Conservation (phyloP, 176 grass and related monocot species). For the Carex parvula region DNA sequence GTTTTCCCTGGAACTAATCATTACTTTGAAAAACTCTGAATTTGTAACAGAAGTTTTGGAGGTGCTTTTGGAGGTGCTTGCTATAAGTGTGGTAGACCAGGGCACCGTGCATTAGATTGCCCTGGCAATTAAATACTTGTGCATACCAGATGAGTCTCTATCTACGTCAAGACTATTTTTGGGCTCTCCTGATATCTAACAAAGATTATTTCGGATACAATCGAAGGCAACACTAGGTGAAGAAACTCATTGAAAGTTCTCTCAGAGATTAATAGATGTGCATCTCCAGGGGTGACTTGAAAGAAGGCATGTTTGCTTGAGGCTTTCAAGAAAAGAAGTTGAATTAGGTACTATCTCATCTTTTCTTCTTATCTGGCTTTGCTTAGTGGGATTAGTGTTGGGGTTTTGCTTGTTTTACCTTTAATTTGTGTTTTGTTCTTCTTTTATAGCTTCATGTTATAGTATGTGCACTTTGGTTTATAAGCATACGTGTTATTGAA, state of each 20-base stretch:
- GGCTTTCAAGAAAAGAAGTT: neutral
- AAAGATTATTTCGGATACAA: conserved; percentile 23
- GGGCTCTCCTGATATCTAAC: conserved; percentile 21
- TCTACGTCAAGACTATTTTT: conserved; percentile 9
- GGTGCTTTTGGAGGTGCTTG: conserved; percentile 83
- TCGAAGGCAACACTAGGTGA: neutral
- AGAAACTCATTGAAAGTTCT: conserved; percentile 6
- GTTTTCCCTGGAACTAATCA: neutral
- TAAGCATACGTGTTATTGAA: neutral
- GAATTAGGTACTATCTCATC: conserved; percentile 10
- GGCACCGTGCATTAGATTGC: conserved; percentile 92
- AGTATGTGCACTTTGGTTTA: conserved; percentile 15
- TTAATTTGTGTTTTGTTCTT: conserved; percentile 8
- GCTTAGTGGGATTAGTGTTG: conserved; percentile 1
- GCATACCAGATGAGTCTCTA: conserved; percentile 11
- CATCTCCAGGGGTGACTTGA: neutral
- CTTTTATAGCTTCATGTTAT: conserved; percentile 1
- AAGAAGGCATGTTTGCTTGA: neutral
- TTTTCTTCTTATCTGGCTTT: conserved; percentile 6
- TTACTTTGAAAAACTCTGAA: neutral
- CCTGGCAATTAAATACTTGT: conserved; percentile 65
- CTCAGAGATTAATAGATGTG: conserved; percentile 5
- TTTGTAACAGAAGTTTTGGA: conserved; percentile 57
- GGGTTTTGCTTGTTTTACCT: conserved; percentile 12
- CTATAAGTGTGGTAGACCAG: conserved; percentile 71